phyloP scores from a whole-genome alignment of 306 rosid genomes.

The Amphicarpaea edgeworthii region DNA sequence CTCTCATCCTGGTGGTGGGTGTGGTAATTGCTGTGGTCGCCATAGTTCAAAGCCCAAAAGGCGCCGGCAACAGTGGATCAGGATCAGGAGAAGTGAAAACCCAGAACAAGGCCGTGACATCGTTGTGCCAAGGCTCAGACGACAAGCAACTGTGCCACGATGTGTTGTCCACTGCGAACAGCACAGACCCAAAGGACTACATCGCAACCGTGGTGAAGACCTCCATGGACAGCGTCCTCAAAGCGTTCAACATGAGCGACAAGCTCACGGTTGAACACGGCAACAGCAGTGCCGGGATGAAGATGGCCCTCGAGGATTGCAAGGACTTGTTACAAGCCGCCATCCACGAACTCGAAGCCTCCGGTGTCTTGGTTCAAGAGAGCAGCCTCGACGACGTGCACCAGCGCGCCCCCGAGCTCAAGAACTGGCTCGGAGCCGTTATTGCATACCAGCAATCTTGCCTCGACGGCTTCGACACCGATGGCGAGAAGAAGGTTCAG shows the following conservation, averaged over 20 bases:
- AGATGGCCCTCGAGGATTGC: conserved; percentile 69
- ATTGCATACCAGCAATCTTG: conserved; percentile 64
- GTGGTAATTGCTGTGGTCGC: conserved; percentile 52
- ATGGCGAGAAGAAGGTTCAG: conserved; percentile 35
- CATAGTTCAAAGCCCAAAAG: background rate
- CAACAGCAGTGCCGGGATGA: conserved; percentile 5
- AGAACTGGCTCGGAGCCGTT: conserved; percentile 69
- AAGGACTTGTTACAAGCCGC: conserved; percentile 63
- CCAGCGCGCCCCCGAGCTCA: conserved; percentile 47
- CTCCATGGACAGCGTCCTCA: conserved; percentile 48
- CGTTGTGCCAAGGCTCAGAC: conserved; percentile 47
- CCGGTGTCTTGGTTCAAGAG: conserved; percentile 23
- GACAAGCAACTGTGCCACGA: conserved; percentile 51
- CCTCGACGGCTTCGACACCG: conserved; percentile 56
- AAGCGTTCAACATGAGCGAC: conserved; percentile 59
- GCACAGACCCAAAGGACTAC: conserved; percentile 50
- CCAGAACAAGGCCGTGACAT: conserved; percentile 42
- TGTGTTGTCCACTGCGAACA: conserved; percentile 23
- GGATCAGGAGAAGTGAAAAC: background rate
- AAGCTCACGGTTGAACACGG: conserved; percentile 40
- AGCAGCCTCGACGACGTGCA: conserved; percentile 23
- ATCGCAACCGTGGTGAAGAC: conserved; percentile 46
- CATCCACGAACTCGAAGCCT: conserved; percentile 48
- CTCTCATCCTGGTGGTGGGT: conserved; percentile 63
- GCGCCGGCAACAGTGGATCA: too few species aligned